Evolutionary conservation across 805 yeast genomes (phyloP).

Genomic region (Candida rishiriensis): DNA sequence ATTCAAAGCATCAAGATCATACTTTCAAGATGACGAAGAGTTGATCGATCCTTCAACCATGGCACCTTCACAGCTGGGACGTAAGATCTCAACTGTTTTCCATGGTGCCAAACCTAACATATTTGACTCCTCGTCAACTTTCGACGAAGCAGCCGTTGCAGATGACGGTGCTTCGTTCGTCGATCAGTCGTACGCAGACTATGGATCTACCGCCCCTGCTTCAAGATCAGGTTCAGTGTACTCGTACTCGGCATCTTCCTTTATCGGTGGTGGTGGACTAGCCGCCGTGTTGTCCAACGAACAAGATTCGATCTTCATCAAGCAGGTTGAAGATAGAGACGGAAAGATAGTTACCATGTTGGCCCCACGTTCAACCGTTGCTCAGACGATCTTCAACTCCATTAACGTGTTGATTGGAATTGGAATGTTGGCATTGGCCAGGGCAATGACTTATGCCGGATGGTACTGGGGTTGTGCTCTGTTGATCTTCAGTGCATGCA

Average conservation of each 20-base stretch:
- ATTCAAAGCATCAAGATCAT: slow-evolving; percentile 59
- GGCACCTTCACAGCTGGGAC: slow-evolving; percentile 62
- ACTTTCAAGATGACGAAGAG: slow-evolving; percentile 59
- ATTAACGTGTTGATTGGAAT: slow-evolving; percentile 66
- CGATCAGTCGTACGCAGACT: slow-evolving; percentile 26
- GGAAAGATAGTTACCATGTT: slow-evolving; percentile 68
- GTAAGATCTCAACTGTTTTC: slow-evolving; percentile 54
- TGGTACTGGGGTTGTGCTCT: slow-evolving; percentile 61
- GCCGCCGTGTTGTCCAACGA: slow-evolving; percentile 22
- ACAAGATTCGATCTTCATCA: slow-evolving; percentile 23
- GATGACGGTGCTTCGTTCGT: slow-evolving; percentile 39
- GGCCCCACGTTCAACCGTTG: slow-evolving; percentile 77
- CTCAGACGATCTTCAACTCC: slow-evolving; percentile 65
- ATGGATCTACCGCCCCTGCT: slow-evolving; percentile 7
- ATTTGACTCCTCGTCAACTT: slow-evolving; percentile 19
- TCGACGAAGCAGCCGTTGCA: slow-evolving; percentile 33
- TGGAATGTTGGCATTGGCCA: slow-evolving; percentile 62
- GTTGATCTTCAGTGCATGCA: slow-evolving; percentile 53
- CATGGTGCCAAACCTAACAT: slow-evolving; percentile 11
- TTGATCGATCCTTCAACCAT: slow-evolving; percentile 63
- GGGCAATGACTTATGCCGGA: slow-evolving; percentile 61
- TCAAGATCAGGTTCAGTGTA: slow-evolving; percentile 24
- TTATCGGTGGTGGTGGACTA: slow-evolving; percentile 11
- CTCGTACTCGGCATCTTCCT: slow-evolving; percentile 24
- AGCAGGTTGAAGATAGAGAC: slow-evolving; percentile 62